phyloP scores from a whole-genome alignment of 2,329 filamentous ascomycete genomes.

The Lomentospora prolificans region DNA sequence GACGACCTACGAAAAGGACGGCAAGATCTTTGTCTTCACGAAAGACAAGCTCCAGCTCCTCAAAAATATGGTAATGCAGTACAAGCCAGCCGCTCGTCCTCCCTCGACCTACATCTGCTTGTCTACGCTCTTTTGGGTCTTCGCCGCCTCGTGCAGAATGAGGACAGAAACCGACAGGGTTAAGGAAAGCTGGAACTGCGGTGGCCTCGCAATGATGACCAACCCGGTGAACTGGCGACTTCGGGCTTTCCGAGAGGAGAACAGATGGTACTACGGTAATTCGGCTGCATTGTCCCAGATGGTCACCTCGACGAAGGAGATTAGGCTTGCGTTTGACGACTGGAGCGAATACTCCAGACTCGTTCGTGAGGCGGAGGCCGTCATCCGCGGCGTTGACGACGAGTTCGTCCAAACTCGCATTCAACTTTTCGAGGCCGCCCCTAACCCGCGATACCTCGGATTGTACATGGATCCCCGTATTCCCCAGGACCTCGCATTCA shows the following conservation, averaged over 20 bases:
- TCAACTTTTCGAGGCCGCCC: constrained; percentile 23
- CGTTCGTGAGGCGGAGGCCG: constrained; percentile 19
- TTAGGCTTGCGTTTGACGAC: constrained; percentile 15
- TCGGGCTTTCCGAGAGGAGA: constrained; percentile 21
- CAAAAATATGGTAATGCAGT: constrained; percentile 15
- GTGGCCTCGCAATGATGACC: constrained; percentile 19
- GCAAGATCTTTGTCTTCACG: constrained; percentile 31
- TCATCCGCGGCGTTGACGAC: constrained; percentile 25
- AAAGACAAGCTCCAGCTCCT: constrained; percentile 23
- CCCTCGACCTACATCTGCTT: constrained; percentile 30
- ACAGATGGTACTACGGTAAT: constrained; percentile 29
- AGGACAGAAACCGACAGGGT: constrained; percentile 10
- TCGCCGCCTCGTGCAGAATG: constrained; percentile 25
- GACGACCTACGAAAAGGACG: constrained; percentile 23
- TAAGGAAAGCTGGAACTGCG: constrained; percentile 6
- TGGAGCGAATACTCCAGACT: constrained; percentile 18
- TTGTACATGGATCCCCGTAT: constrained; percentile 30
- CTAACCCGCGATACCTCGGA: constrained; percentile 30
- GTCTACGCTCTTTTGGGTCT: constrained; percentile 29
- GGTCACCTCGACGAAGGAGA: constrained; percentile 14
- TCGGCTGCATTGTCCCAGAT: constrained; percentile 29
- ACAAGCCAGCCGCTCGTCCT: constrained; percentile 8
- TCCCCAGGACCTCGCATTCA: constrained; percentile 29
- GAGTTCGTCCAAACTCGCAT: constrained; percentile 27
- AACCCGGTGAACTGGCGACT: constrained; percentile 32